Evolutionary conservation across 148 eudicot genomes (phyloP).

Genomic region (Beta vulgaris): DNA sequence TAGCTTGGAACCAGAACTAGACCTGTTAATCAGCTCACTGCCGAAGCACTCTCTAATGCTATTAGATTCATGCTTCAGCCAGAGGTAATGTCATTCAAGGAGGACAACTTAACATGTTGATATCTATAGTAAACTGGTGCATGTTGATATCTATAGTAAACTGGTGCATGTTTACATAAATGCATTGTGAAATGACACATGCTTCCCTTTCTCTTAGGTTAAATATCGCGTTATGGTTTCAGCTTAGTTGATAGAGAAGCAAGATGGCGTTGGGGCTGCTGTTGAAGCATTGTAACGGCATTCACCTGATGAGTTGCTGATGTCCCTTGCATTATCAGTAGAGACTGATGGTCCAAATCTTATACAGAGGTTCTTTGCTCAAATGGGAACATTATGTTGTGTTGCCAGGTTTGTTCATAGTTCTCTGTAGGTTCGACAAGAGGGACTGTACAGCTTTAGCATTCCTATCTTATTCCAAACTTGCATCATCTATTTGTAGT

Average conservation of each 20-base stretch:
- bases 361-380: conserved; percentile 67
- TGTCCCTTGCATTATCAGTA: conserved; percentile 31
- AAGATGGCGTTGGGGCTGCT: conserved; percentile 87
- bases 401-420: conserved; percentile 58
- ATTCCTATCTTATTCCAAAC: background rate
- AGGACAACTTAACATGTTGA: too few species aligned
- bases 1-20: conserved; percentile 83
- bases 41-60: conserved; percentile 68
- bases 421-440: conserved; percentile 7
- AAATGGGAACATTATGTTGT: conserved; percentile 65
- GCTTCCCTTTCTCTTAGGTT: conserved; percentile 41
- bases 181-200: background rate
- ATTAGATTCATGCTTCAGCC: conserved; percentile 81
- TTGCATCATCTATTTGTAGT: background rate
- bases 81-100: conserved; percentile 54
- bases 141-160: too few species aligned
- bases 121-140: too few species aligned
- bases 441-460: conserved; percentile 27
- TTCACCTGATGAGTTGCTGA: conserved; percentile 64
- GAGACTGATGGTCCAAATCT: conserved; percentile 47
- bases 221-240: conserved; percentile 67
- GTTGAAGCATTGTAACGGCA: conserved; percentile 85
- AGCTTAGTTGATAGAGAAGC: conserved; percentile 59
- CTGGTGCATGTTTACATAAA: background rate
- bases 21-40: conserved; percentile 63